Evolutionary conservation across 2,329 filamentous ascomycete genomes (phyloP), one percentile per base, ranked within the genome.

Genomic region (Amauroascus niger): DNA sequence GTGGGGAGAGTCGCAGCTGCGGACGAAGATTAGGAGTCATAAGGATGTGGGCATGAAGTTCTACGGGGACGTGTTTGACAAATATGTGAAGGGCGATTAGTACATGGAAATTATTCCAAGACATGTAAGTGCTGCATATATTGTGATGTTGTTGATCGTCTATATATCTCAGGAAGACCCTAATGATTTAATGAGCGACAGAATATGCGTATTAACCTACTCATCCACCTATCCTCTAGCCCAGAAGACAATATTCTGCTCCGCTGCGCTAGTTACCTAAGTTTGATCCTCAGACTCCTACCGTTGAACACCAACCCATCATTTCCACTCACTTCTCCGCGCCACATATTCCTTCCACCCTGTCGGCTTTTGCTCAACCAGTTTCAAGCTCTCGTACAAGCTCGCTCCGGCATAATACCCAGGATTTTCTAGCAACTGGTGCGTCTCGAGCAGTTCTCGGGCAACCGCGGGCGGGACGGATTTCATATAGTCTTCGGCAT

Each of bases 21-120:
- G 77, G 53, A 79, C 76, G 1, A 79, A 79, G 63, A 70, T 79
- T 9, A 65, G 76, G 11, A 79, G 76, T 53, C 76, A 79, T 62
- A 65, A 71, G 2, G 69, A 74, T 52, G 74, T 76, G 14, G 77
- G 76, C 2, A 65, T 51, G 54, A 72, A 60, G 58, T 77, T 76
- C 55, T 78, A 79, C 52, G 53, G 59, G 0, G 67, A 74, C 35
- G 72, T 79, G 0, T 78, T 70, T 62, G 71, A 78, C 1, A 67
- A 65, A 58, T 79, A 78, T 58, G 61, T 74, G 32, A 68, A 69
- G 51, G 74, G 76, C 55, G 65, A 59, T 56, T 62, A 53, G 61
- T 2, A 24, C 16, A 41, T 41, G n/a, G 9, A 7, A 18, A 13
- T 3, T 33, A 22, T 2, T 32, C 16, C 22, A 14, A 26, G 46